These are phyloP conservation scores for Neocallimastix lanati DNA, from an alignment of 192 early-diverging fungal genomes.

Conservation along the genomic window DNA sequence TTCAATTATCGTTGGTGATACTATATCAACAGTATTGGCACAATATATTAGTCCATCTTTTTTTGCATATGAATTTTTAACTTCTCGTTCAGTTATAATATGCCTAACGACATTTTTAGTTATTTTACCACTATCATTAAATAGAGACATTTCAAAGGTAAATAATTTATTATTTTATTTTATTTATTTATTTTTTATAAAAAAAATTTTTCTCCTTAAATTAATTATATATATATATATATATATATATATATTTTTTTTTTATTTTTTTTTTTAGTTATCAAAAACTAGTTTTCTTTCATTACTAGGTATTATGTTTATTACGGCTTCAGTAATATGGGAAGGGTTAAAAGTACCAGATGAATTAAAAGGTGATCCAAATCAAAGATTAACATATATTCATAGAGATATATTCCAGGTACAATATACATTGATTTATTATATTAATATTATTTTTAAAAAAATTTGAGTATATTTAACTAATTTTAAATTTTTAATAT, in stretches of 20 bases:
- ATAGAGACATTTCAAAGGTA: slow-evolving; percentile 78
- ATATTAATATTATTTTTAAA: no score
- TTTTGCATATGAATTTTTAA: slow-evolving; percentile 34
- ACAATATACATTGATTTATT: no score
- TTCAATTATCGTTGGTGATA: slow-evolving; percentile 67
- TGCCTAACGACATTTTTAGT: slow-evolving; percentile 53
- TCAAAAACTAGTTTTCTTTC: slow-evolving; percentile 77
- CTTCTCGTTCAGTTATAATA: slow-evolving; percentile 54
- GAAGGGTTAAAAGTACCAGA: slow-evolving; percentile 43
- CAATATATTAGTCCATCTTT: slow-evolving; percentile 43
- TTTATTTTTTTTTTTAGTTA: no score
- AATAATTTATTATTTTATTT: no score
- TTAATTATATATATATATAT: no score
- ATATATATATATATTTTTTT: no score
- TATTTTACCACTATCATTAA: slow-evolving; percentile 69
- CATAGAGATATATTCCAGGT: not conserved
- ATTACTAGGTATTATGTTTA: slow-evolving; percentile 59
- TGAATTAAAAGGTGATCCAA: slow-evolving; percentile 19
- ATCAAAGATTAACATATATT: not conserved
- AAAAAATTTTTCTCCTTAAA: no score
- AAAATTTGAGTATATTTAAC: no score
- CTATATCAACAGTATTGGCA: slow-evolving; percentile 62
- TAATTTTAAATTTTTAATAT: no score
- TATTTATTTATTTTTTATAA: no score
- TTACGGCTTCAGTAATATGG: slow-evolving; percentile 47